These are phyloP conservation scores for Rhizopus arrhizus DNA, from an alignment of 371 early-diverging fungal genomes.

Conservation along the genomic window DNA sequence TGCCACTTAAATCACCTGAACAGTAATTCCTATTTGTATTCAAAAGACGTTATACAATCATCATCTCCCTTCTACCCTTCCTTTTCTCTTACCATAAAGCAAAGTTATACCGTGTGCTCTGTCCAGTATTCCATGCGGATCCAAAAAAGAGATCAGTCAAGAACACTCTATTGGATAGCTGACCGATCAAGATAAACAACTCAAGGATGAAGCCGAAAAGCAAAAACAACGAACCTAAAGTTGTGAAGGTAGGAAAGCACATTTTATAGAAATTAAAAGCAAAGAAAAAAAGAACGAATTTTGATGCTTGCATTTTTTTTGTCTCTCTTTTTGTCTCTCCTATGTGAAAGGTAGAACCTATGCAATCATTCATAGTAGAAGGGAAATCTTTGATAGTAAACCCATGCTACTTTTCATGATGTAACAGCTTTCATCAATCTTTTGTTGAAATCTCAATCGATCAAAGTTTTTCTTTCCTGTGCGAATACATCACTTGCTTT, in stretches of 20 bases:
- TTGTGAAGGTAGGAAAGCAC: constrained; percentile 21
- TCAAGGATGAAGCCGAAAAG: constrained; percentile 40
- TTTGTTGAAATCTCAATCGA: too few relatives aligned
- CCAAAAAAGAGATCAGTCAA: constrained; percentile 30
- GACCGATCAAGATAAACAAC: constrained; percentile 43
- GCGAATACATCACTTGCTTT: too few relatives aligned
- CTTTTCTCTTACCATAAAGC: constrained; percentile 40
- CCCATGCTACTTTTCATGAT: too few relatives aligned
- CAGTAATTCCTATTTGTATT: constrained; percentile 32
- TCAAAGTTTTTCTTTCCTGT: too few relatives aligned
- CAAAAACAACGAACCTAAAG: constrained; percentile 36
- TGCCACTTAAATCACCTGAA: constrained; percentile 17
- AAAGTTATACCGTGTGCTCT: constrained; percentile 21
- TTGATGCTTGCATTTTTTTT: neutral
- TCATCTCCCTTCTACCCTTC: neutral
- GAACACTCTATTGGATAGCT: constrained; percentile 32
- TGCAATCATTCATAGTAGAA: too few relatives aligned
- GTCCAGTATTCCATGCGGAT: constrained; percentile 19
- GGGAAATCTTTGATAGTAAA: too few relatives aligned
- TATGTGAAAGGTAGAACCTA: too few relatives aligned
- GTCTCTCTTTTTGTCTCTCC: neutral
- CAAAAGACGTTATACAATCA: neutral
- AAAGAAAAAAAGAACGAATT: neutral
- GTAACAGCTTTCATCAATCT: too few relatives aligned
- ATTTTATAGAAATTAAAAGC: constrained; percentile 3